Evolutionary conservation across 208 protist species (phyloP), one percentile per base, ranked within the genome.

Genomic region (Wallacemonas sp.): DNA sequence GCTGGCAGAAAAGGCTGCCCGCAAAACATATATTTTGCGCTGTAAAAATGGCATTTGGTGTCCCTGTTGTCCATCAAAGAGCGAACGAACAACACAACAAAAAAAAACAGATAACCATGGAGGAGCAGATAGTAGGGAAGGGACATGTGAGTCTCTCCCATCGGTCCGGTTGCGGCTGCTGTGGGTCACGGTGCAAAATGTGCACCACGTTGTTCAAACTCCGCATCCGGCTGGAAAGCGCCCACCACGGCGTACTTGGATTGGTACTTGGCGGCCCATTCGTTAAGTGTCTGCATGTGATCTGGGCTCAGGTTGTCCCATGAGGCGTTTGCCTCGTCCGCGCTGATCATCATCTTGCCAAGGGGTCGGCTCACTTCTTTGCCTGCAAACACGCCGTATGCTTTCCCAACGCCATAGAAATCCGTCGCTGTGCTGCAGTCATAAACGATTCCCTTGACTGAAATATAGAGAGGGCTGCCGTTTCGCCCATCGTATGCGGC

Each of bases 291-390:
- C 44, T 88, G 63, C 64, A 81, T 59, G 66, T 93, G 82, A 31
- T 90, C 78, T 0, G 70, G 72, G 0, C 70, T 45, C 6, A 96
- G 74, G 41, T 91, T 90, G 24, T 70, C 59, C 88, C 91, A 94
- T 21, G 68, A 72, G 0, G 80, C 79, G 56, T 94, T 92, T 4
- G 90, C 83, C 72, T 96, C 90, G 24, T 74, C 73, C 26, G 85
- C 85, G 54, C 68, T 73, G 66, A 96, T 81, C 34, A 85, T 66
- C 87, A 94, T 92, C 75, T 96, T 96, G 26, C 75, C 90, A 1
- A 96, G 73, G 26, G 74, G 86, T 12, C 90, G 87, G n/a, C 81
- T 80, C 0, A 79, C 78, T 5, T 94, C 87, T 49, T 88, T 84
- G 14, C 90, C 90, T 14, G 87, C 85, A 58, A 96, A 96, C 0